Evolutionary conservation across 2,329 filamentous ascomycete genomes (phyloP), one percentile per base, ranked within the genome.

Genomic region (Trichoderma koningiopsis): DNA sequence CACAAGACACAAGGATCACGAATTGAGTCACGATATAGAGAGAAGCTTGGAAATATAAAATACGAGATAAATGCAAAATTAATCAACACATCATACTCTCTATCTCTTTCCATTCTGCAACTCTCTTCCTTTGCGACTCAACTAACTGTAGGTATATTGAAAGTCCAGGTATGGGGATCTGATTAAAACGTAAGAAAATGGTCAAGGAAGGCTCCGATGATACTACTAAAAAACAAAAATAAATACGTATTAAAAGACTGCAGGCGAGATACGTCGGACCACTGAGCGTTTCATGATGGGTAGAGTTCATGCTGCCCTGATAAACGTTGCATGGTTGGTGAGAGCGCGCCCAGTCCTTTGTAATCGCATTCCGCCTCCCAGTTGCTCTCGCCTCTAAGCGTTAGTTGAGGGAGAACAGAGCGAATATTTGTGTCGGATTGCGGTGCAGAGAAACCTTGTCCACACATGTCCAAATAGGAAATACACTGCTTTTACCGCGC

Each of bases 161-260:
- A 68, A 76, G 74, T 71, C 71, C 72, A 76, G 76, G 75, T 73
- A 76, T 76, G 75, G 74, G 76, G 75, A 72, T 76, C 74, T 76
- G 75, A 81, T 81, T 81, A 79, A 80, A 79, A 75, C 75, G 73
- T 80, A 75, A 77, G 73, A 77, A 79, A 77, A 79, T 76, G 72
- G 75, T 76, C 75, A 78, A 76, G 76, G 76, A 77, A 73, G 76
- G 74, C 74, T 79, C 74, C 76, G 72, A 74, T 75, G 75, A 74
- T 77, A 76, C 76, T 75, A 79, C 78, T 79, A 76, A 75, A 70
- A 27, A 78, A 77, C 77, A 75, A 79, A 77, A 73, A 75, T 75
- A 73, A 77, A 77, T 75, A 73, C 72, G 75, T 75, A 73, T 64
- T 60, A 57, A 68, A 69, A 29, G 65, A 57, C 69, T 31, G 52